Evolutionary conservation across 2,329 filamentous ascomycete species (phyloP), one percentile per base, ranked within the genome.

Genomic region (Mycogone perniciosa): DNA sequence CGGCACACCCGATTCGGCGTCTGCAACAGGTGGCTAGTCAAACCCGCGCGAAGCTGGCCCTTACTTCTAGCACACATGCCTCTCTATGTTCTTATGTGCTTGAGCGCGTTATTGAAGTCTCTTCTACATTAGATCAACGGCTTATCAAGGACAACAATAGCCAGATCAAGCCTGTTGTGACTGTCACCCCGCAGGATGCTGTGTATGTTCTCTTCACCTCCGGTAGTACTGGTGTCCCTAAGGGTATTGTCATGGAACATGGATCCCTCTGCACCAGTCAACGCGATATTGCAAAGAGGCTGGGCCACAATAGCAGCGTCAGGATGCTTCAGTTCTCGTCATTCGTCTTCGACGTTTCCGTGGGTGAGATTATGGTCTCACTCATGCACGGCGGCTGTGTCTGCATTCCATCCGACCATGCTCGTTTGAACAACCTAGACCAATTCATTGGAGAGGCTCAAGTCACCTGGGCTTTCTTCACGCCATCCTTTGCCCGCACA

Each of bases 171-270:
- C 20, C 35, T 1, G 7, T 5, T 33, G 48, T 46, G 13, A 9
- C 6, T 10, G 39, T 30, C 20, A 42, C 26, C 7, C 38, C 37
- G 27, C 31, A 50, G 1, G 30, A 57, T 26, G 44, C 49, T 6
- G 54, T 53, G 1, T 58, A 56, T 29, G 27, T 55, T 1, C 30
- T 60, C 6, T 60, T 57, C 27, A 60, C 57, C 1, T 59, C 56
- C 6, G 58, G 57, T 1, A 54, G 50, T 29, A 59, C 57, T 2
- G 58, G 57, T n/a, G 54, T 53, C n/a, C 55, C 58, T 5, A 60
- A 60, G 30, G 58, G 57, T 11, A 35, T 59, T n/a, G 42, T 46
- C 10, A 49, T 49, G 4, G 39, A 49, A 7, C 46, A 49, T 7
- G n/a, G 38, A 3, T 52, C 50, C 6, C 46, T 45, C n/a, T 48